Evolutionary conservation across 176 grass and related monocot species (phyloP).

Genomic region (Tuctoria greenei): DNA sequence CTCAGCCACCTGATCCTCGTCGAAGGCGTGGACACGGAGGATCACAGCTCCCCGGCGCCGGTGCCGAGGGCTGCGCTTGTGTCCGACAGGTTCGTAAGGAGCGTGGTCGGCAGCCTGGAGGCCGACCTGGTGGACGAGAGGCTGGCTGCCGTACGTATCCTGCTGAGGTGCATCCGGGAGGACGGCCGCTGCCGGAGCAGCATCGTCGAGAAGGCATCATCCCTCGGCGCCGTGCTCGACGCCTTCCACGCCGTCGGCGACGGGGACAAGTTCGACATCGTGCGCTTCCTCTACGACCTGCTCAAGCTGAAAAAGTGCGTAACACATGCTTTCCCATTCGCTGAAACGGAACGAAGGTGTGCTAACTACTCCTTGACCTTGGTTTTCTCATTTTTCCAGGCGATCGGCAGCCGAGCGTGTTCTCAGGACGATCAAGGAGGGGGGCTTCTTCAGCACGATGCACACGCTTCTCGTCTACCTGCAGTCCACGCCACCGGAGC

Average conservation of each 20-base stretch:
- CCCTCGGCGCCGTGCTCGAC: constrained; percentile 41
- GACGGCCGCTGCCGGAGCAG: constrained; percentile 56
- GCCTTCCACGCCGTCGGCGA: constrained; percentile 51
- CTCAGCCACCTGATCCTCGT: constrained; percentile 49
- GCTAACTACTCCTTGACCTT: too few relatives aligned
- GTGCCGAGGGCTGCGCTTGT: constrained; percentile 38
- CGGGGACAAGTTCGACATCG: constrained; percentile 52
- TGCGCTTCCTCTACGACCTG: constrained; percentile 55
- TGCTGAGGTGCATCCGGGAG: constrained; percentile 48
- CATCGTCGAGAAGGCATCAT: constrained; percentile 40
- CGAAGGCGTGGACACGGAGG: constrained; percentile 10
- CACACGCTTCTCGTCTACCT: constrained; percentile 65
- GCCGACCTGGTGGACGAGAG: constrained; percentile 45
- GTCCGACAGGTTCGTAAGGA: constrained; percentile 50
- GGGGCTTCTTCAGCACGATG: constrained; percentile 60
- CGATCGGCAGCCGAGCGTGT: constrained; percentile 44
- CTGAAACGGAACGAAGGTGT: too few relatives aligned
- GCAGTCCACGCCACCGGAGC: constrained; percentile 50
- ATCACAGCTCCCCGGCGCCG: constrained; percentile 16
- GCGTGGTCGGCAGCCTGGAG: constrained; percentile 40
- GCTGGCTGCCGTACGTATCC: constrained; percentile 46
- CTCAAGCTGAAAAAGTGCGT: constrained; percentile 67
- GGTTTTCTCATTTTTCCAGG: constrained; percentile 26
- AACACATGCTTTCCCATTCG: too few relatives aligned
- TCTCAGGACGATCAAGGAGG: constrained; percentile 53